A percentile compares a stretch with the other conserved stretches of the same genome.
Evolutionary conservation across 2,329 filamentous ascomycete species (phyloP).

Genomic region (Davidsoniella eucalypti): DNA sequence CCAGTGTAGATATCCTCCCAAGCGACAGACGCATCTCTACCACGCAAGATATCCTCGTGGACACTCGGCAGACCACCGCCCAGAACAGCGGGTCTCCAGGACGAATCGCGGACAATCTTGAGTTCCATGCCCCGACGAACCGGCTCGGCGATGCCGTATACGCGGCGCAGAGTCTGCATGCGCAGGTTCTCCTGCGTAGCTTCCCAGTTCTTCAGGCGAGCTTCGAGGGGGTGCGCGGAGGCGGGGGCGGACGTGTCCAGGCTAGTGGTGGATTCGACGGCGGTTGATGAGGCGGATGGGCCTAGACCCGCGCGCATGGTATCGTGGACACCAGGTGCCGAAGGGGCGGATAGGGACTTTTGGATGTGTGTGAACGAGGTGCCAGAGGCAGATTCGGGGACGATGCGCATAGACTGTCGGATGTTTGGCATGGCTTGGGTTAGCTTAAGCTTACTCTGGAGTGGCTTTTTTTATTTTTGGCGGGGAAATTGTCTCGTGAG

Average conservation of each 20-base stretch:
- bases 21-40: constrained; percentile 56
- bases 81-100: constrained; percentile 62
- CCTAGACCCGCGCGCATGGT: constrained; percentile 73
- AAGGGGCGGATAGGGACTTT: constrained; percentile 57
- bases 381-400: constrained; percentile 52
- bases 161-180: constrained; percentile 73
- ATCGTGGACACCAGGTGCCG: constrained; percentile 84
- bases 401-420: constrained; percentile 70
- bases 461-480: no score
- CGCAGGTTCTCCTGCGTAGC: constrained; percentile 73
- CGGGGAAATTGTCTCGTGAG: neutral
- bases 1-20: constrained; percentile 94
- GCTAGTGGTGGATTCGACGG: constrained; percentile 25
- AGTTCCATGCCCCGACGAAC: constrained; percentile 89
- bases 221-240: constrained; percentile 70
- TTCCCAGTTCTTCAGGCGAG: constrained; percentile 79
- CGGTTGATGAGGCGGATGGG: constrained; percentile 24
- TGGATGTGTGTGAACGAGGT: constrained; percentile 47
- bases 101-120: constrained; percentile 64
- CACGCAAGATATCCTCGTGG: constrained; percentile 78
- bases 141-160: constrained; percentile 85
- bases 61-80: constrained; percentile 45
- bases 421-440: constrained; percentile 13
- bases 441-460: neutral
- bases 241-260: constrained; percentile 29